Conservation (phyloP, 1,284 basidiomycete species). For the Pyrrhoderma noxium region DNA sequence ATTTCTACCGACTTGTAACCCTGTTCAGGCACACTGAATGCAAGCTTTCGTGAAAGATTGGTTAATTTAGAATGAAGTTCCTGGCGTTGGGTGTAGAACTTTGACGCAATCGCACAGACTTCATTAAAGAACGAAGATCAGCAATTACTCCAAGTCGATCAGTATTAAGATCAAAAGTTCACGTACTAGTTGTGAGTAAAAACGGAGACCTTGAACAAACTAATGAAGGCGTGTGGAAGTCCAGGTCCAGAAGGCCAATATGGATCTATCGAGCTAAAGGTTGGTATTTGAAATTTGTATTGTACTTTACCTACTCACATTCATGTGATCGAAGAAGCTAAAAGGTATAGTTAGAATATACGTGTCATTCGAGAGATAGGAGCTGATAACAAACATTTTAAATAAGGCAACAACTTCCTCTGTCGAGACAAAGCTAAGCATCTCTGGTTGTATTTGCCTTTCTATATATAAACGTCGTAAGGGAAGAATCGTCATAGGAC, state of each 20-base stretch:
- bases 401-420: slow-evolving; percentile 89
- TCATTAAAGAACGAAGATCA: slow-evolving; percentile 31
- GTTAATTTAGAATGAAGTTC: slow-evolving; percentile 80
- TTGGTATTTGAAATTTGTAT: background rate
- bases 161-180: slow-evolving; percentile 28
- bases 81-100: slow-evolving; percentile 79
- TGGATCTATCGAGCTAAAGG: slow-evolving; percentile 45
- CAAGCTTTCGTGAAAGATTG: slow-evolving; percentile 84
- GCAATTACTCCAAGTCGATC: slow-evolving; percentile 12
- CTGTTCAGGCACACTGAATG: slow-evolving; percentile 77
- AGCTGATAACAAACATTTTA: slow-evolving; percentile 62
- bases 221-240: slow-evolving; percentile 87
- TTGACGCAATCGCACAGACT: slow-evolving; percentile 92
- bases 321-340: slow-evolving; percentile 74
- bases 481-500: slow-evolving; percentile 82
- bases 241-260: slow-evolving; percentile 67
- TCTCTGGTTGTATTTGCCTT: slow-evolving; percentile 83
- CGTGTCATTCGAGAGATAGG: slow-evolving; percentile 13
- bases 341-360: slow-evolving; percentile 17
- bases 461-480: slow-evolving; percentile 85
- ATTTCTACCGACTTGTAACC: slow-evolving; percentile 96
- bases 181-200: slow-evolving; percentile 89
- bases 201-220: slow-evolving; percentile 91
- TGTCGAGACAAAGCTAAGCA: slow-evolving; percentile 75
- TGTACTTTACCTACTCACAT: slow-evolving; percentile 38